Evolutionary conservation across 208 protist species (phyloP), one percentile per base, ranked within the genome.

Genomic region (Crithidia sp.): DNA sequence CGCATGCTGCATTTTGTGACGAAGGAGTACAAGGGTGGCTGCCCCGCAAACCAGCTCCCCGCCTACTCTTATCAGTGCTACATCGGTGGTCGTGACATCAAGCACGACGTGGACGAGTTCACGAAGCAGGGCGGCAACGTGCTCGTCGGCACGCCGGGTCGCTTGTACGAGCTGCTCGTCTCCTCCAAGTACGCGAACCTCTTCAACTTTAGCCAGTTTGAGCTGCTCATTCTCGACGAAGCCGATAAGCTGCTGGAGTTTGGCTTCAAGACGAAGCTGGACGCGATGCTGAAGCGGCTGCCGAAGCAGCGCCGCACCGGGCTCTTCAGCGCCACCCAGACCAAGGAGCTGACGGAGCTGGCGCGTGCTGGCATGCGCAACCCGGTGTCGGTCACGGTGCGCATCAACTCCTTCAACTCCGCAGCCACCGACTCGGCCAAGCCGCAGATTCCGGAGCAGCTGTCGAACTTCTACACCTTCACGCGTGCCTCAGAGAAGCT

Each of bases 271-370:
- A 84, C 86, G 43, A 94, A 98, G 72, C 76, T 98, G 6, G 92
- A 98, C 68, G 86, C 84, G 7, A 88, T 98, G 39, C 81, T 98
- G 36, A 89, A 87, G 59, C 89, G 93, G 12, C 81, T 98, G 19
- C 95, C 95, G 36, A 94, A 91, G 82, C 95, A 98, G 78, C 81
- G 95, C 37, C 91, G 94, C 60, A 98, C 95, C 10, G 95, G 92
- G 3, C 78, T 98, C n/a, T 98, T 98, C 71, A 96, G 89, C 66
- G 95, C 95, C 7, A 98, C 96, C 64, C 95, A 98, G 83, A 97
- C 96, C 40, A 95, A 89, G 66, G 92, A 98, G 73, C 72, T 98
- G 45, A 76, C 88, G 54, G 92, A 98, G 71, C 71, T 98, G 19
- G 88, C 94, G 17, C 85, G 95, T 2, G 89, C 90, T 3, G 95